Conservation (phyloP, 129 eudicot genomes). For the Escallonia herrerae region DNA sequence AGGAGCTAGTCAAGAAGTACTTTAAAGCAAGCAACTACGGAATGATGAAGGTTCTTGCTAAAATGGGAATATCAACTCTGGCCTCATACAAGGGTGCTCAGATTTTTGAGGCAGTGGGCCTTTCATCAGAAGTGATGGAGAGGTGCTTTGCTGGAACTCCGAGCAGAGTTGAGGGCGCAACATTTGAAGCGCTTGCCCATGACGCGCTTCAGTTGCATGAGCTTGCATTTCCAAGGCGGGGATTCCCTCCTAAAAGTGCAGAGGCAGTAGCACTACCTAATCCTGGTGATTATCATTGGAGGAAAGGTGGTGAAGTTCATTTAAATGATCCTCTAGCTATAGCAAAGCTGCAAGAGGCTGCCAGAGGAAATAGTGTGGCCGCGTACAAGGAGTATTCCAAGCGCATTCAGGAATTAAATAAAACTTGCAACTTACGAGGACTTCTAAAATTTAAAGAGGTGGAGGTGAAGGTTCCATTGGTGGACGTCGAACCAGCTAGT, state of each 20-base stretch:
- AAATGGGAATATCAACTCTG: constrained; percentile 95
- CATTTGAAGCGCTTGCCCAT: constrained; percentile 83
- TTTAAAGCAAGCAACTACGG: constrained; percentile 90
- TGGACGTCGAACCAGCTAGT: constrained; percentile 96
- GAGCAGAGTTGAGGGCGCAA: constrained; percentile 98
- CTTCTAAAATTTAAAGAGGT: constrained; percentile 78
- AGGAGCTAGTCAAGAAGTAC: constrained; percentile 72
- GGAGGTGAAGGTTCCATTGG: constrained; percentile 56
- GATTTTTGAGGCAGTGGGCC: constrained; percentile 95
- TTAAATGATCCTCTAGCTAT: constrained; percentile 93
- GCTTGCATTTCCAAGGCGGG: constrained; percentile 77
- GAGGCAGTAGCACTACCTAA: constrained; percentile 94
- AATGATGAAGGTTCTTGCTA: constrained; percentile 98
- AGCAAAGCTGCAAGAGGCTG: constrained; percentile 89
- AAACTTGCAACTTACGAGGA: constrained; percentile 77
- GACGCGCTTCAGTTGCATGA: constrained; percentile 75
- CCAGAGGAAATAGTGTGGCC: constrained; percentile 82
- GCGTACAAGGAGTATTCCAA: constrained; percentile 90
- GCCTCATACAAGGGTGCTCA: constrained; percentile 99
- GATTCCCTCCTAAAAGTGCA: constrained; percentile 65
- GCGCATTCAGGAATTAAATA: constrained; percentile 76
- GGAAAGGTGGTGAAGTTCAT: constrained; percentile 92
- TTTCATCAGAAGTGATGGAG: constrained; percentile 88
- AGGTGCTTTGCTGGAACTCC: constrained; percentile 93
- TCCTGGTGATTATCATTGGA: constrained; percentile 95